Base-by-base conservation (phyloP, 2,329 filamentous ascomycete species). In the Aureobasidium melanogenum region DNA sequence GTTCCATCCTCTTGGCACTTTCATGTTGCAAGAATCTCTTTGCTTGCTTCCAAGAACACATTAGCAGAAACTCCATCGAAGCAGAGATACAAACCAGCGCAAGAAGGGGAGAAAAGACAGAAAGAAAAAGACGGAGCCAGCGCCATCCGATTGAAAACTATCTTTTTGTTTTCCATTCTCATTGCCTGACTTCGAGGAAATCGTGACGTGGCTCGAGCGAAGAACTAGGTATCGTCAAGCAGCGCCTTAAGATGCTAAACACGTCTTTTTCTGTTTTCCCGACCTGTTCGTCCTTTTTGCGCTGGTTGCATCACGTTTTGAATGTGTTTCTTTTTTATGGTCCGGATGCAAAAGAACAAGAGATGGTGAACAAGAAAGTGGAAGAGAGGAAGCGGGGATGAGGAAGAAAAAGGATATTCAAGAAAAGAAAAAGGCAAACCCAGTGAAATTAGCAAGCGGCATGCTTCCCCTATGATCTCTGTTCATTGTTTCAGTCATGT, bases 131-230 rank as follows among this genome's bases (percentile, higher is more conserved):
- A 68, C 68, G 68, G 68, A 71, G 69, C 71, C 65, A 70, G 44
- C 66, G 67, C 62, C 66, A 66, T 70, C 65, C 70, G 71, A 71
- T 73, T 73, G 71, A 73, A 73, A 73, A 73, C 71, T 73, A 73
- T 71, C 68, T 47, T 30, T 30, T 66, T 56, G 58, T 28, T 63
- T 50, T 15, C 32, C 17, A n/a, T 26, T 43, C 59, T 41, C 30
- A 52, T 36, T 30, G 28, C 39, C 41, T 24, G 12, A 34, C 15
- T n/a, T 17, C 22, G 10, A 28, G 24, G 22, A 6, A 9, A 46
- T 10, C 8, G 5, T 2, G 2, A 0, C 24, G 7, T 22, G 30
- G 43, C 55, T 58, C 41, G 55, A 50, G 44, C 14, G 32, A 28
- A 30, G 30, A 30, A 32, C 47, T 26, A 10, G 14, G n/a, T 41